Percentiles rank a stretch among this genome's conserved stretches.
phyloP scores from a whole-genome alignment of 495 filamentous ascomycete species.

The Podospora pseudocomata region DNA sequence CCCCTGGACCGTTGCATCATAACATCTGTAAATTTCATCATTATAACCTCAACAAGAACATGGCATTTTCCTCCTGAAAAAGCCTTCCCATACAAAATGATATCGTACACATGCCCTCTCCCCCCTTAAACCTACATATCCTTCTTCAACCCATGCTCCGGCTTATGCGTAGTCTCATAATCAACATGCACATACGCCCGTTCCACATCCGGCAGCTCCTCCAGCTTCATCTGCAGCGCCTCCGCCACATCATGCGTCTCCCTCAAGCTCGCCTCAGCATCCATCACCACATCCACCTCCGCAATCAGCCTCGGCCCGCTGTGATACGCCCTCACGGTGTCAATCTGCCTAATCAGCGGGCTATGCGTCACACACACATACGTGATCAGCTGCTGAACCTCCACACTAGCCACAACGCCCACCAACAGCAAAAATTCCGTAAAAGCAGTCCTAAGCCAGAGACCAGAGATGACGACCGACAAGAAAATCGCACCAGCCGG shows the following conservation, averaged over 20 bases:
- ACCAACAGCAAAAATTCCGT: conserved; percentile 86
- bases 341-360: conserved; percentile 71
- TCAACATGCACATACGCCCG: conserved; percentile 96
- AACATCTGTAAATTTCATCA: no score
- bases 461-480: conserved; percentile 65
- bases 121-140: conserved; percentile 38
- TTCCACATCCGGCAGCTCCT: conserved; percentile 89
- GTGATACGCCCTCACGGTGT: conserved; percentile 92
- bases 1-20: no score
- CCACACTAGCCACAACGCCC: conserved; percentile 78
- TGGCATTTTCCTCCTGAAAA: background rate
- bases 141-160: conserved; percentile 59
- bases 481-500: conserved; percentile 86
- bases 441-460: conserved; percentile 85
- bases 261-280: conserved; percentile 59
- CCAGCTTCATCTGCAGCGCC: conserved; percentile 89
- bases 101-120: background rate
- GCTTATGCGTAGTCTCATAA: conserved; percentile 94
- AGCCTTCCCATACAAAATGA: background rate
- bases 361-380: conserved; percentile 97
- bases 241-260: conserved; percentile 93
- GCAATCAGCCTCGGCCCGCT: conserved; percentile 85
- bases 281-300: conserved; percentile 89
- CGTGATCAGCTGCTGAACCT: conserved; percentile 89
- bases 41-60: background rate